Evolutionary conservation across 1,139 yeast species (phyloP), one percentile per base, ranked within the genome.

Genomic region (Saccharomyces pastorianus): DNA sequence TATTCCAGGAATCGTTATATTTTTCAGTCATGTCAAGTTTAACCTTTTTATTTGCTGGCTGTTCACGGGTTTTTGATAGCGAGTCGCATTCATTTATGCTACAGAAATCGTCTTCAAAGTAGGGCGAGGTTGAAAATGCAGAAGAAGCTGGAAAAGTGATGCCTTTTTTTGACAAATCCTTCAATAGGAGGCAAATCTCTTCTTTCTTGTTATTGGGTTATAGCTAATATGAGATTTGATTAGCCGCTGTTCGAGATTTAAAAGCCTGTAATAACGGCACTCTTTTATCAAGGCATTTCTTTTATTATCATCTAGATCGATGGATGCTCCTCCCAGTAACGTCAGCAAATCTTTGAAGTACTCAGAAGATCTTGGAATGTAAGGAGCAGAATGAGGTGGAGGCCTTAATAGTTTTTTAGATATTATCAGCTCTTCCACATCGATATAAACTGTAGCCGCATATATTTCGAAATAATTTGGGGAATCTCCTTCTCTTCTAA

Each of bases 401-500:
- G 97, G 96, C 42, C 96, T 73, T 9, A 86, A 68, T 57, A 84
- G 70, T 42, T 75, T 72, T 51, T 72, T 73, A 14, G 66, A 56
- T 50, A 74, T 71, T 50, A 78, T 74, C 2, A 75, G 57, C 7
- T 69, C 60, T 48, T 73, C 68, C 20, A 80, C 77, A 57, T 82
- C 83, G 11, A 72, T 70, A 57, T 82, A 74, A 42, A 81, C 64
- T 6, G 81, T 70, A 50, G 80, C 79, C 60, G 76, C 77, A 6
- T 85, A 78, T 25, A 88, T 72, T 13, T 88, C 79, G 70, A 90
- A 87, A 68, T 77, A 88, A 68, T 90, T 90, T 6, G 95, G 95
- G 50, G 71, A 67, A 66, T 90, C 88, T 0, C 96, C 96, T 2
- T 80, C 76, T 6, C 74, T 66, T 3, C 69, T 63, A 51, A 89